Conservation (phyloP, 164 flowering plant species). For the Aristolochia fimbriata region DNA sequence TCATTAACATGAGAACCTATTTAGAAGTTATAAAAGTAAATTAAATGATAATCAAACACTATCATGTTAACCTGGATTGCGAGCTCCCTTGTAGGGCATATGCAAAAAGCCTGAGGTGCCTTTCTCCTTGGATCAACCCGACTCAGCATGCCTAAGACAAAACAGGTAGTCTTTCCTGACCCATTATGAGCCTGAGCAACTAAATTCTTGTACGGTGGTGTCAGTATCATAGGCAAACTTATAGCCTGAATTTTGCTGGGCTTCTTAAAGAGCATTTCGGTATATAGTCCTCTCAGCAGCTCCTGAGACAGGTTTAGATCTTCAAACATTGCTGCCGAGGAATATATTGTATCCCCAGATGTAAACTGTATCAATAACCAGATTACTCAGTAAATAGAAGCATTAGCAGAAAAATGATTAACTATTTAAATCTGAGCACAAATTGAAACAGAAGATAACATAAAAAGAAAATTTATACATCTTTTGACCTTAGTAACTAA, state of each 20-base stretch:
- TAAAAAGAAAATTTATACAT: not conserved
- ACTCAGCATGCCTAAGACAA: conserved; percentile 91
- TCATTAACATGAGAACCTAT: not conserved
- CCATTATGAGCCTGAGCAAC: conserved; percentile 98
- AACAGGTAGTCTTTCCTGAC: conserved; percentile 94
- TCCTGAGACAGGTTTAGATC: conserved; percentile 72
- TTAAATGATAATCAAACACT: not conserved
- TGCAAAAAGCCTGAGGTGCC: conserved; percentile 86
- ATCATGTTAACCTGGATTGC: conserved; percentile 55
- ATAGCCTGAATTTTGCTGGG: conserved; percentile 89
- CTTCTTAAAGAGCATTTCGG: conserved; percentile 70
- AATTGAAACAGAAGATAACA: not conserved
- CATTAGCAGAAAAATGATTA: not conserved
- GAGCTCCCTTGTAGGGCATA: conserved; percentile 89
- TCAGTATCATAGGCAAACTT: conserved; percentile 90
- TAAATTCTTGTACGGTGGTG: conserved; percentile 66
- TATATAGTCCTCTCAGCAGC: conserved; percentile 68
- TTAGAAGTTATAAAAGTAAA: not conserved
- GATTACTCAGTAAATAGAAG: not conserved
- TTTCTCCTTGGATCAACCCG: conserved; percentile 61
- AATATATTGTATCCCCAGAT: conserved; percentile 61
- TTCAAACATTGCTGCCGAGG: conserved; percentile 72
- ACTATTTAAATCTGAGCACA: not conserved
- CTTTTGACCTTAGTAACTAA: not conserved
- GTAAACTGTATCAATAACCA: conserved; percentile 39